Conservation (phyloP, 202 grass and related monocot species). For the Schoenoplectus triqueter region DNA sequence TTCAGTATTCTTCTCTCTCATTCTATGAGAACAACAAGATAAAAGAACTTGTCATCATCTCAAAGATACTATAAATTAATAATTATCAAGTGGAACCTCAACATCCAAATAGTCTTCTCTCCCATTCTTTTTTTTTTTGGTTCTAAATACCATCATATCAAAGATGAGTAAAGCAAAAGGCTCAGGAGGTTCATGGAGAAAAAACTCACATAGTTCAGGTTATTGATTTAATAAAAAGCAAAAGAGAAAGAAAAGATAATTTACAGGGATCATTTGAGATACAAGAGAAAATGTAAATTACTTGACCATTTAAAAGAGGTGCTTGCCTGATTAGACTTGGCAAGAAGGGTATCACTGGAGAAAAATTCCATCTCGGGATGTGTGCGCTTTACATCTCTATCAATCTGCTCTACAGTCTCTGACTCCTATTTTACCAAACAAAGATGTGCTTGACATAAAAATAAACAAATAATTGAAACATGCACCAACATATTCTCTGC, state of each 20-base stretch:
- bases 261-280: no score
- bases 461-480: constrained; percentile 7
- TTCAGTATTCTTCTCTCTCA: neutral
- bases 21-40: neutral
- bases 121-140: neutral
- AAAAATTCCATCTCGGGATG: constrained; percentile 99
- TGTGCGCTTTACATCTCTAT: constrained; percentile 96
- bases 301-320: constrained; percentile 21
- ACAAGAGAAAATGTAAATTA: constrained; percentile 16
- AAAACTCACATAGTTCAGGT: neutral
- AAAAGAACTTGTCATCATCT: neutral
- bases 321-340: constrained; percentile 84
- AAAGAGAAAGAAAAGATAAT: neutral
- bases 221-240: neutral
- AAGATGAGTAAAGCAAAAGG: neutral
- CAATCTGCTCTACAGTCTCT: constrained; percentile 93
- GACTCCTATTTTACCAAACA: constrained; percentile 59
- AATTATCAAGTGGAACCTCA: constrained; percentile 1
- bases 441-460: neutral
- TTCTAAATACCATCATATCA: neutral
- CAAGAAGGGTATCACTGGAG: constrained; percentile 54
- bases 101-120: constrained; percentile 6
- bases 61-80: neutral
- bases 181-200: neutral
- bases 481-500: neutral